phyloP scores from a whole-genome alignment of 345 rosid species.

The Brassica nigra region DNA sequence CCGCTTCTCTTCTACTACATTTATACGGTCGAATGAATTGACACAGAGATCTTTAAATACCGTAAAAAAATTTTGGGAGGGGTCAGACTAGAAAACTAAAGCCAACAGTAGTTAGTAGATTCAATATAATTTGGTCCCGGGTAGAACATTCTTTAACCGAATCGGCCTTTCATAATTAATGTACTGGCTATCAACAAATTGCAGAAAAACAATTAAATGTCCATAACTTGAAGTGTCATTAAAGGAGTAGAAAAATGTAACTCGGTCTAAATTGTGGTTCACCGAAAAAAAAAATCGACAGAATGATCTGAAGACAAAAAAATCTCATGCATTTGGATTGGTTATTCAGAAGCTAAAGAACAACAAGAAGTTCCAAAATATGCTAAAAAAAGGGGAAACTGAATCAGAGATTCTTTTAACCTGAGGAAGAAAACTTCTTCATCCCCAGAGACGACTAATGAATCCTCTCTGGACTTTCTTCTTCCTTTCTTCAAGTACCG shows the following conservation, averaged over 20 bases:
- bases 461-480: slow-evolving; percentile 78
- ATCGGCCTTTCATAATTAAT: neutral
- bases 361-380: neutral
- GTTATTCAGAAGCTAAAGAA: slow-evolving; percentile 7
- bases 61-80: neutral
- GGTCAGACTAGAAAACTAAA: neutral
- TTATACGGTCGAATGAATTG: too few relatives aligned
- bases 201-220: neutral
- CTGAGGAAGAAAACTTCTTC: slow-evolving; percentile 30
- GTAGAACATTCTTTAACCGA: neutral
- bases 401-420: slow-evolving; percentile 22
- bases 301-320: neutral
- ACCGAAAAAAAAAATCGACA: neutral
- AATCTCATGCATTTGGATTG: neutral
- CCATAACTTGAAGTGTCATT: slow-evolving; percentile 9
- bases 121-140: neutral
- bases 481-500: slow-evolving; percentile 79
- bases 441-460: slow-evolving; percentile 72
- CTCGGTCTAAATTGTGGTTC: slow-evolving; percentile 26
- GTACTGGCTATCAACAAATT: neutral
- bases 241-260: neutral
- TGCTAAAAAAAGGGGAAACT: neutral
- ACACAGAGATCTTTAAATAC: neutral
- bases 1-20: neutral
- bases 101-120: neutral